phyloP scores from a whole-genome alignment of 2,329 filamentous ascomycete genomes.

The Emmonsia crescens region DNA sequence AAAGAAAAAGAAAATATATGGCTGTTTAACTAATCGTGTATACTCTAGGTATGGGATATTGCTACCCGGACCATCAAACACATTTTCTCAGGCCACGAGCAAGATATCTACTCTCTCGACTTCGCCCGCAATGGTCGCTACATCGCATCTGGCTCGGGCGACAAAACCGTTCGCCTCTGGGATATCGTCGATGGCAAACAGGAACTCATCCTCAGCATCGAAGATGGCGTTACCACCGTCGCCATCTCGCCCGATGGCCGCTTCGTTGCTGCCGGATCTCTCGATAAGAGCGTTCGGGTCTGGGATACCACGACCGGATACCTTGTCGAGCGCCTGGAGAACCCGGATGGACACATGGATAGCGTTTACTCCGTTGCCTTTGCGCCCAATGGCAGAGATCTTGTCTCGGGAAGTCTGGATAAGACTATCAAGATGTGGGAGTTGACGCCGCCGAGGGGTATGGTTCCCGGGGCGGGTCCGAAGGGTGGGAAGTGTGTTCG shows the following conservation, averaged over 20 bases:
- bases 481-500: conserved; percentile 90
- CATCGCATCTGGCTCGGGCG: conserved; percentile 90
- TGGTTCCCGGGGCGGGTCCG: conserved; percentile 53
- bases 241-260: conserved; percentile 93
- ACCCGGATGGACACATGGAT: conserved; percentile 88
- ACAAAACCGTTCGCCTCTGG: conserved; percentile 91
- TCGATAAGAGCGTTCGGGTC: conserved; percentile 95
- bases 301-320: conserved; percentile 86
- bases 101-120: conserved; percentile 95
- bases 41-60: conserved; percentile 82
- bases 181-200: conserved; percentile 79
- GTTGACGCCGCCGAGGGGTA: conserved; percentile 59
- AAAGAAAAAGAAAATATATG: too few species aligned
- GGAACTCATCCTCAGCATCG: conserved; percentile 77
- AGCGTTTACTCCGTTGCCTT: conserved; percentile 96
- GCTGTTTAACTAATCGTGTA: conserved; percentile 1
- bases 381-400: conserved; percentile 80
- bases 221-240: conserved; percentile 94
- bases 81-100: conserved; percentile 92
- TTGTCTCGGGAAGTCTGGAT: conserved; percentile 89
- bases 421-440: conserved; percentile 99
- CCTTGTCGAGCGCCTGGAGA: conserved; percentile 83
- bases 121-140: conserved; percentile 88
- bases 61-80: conserved; percentile 70
- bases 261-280: conserved; percentile 84